phyloP scores from a whole-genome alignment of 1,284 basidiomycete genomes.

The Trichosporon sp. region DNA sequence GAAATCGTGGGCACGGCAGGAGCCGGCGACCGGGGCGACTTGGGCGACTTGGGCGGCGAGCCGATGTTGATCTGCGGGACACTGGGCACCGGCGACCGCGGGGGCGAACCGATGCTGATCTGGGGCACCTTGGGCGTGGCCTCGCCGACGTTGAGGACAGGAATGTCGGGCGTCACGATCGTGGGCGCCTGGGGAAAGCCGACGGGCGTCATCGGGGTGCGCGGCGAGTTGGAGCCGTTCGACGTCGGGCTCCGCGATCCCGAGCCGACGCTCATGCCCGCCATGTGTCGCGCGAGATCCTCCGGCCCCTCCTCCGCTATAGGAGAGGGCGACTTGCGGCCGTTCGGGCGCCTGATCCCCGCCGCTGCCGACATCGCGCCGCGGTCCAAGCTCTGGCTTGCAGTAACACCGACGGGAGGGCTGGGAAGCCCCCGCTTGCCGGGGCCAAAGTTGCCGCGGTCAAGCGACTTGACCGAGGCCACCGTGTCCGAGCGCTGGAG shows the following conservation, averaged over 20 bases:
- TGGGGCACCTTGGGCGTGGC: background rate
- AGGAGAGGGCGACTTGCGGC: background rate
- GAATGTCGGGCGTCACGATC: background rate
- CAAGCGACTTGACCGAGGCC: constrained; percentile 44
- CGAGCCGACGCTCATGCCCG: constrained; percentile 6
- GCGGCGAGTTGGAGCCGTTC: background rate
- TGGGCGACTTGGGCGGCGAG: background rate
- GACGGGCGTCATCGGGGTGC: background rate
- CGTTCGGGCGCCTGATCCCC: background rate
- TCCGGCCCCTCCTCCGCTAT: constrained; percentile 6
- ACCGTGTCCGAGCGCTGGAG: constrained; percentile 45
- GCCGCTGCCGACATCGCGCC: constrained; percentile 22
- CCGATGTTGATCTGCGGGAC: background rate
- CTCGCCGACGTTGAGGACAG: constrained; percentile 6
- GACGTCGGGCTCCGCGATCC: constrained; percentile 9
- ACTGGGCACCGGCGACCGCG: background rate
- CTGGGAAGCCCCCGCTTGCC: constrained; percentile 36
- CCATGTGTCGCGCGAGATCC: constrained; percentile 16
- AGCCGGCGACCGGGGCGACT: background rate
- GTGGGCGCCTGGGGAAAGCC: background rate
- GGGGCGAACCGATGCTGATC: background rate
- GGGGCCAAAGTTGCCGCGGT: constrained; percentile 32
- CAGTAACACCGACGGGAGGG: constrained; percentile 37
- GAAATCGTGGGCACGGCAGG: background rate
- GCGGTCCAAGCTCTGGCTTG: constrained; percentile 41